Base-by-base conservation (phyloP, 768 basidiomycete genomes). In the Hortiboletus campestris region DNA sequence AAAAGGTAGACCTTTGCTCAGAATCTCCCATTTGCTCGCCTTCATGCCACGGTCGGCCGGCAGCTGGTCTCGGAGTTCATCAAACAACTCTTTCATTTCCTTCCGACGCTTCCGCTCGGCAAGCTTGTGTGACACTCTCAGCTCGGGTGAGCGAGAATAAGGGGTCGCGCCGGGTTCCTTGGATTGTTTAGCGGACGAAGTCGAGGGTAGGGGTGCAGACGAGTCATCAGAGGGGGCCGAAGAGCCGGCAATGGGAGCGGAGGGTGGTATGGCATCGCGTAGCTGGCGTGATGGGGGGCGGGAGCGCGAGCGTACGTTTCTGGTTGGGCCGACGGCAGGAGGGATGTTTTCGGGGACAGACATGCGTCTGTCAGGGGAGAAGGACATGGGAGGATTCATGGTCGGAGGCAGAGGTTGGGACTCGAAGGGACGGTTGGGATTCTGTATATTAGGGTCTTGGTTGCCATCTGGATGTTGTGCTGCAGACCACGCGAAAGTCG, bases 21-120 rank as follows among this genome's bases (percentile, higher is more conserved):
- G 75, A 58, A 98, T 98, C 76, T 99, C 97, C 97, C 96, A 98
- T 75, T 99, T 99, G 75, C 91, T 94, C 19, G 93, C 89, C 69
- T 98, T 98, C 86, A 94, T 91, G 41, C 89, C 94, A 49, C 89
- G 83, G 75, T 94, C 94, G 49, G 88, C 88, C 2, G 97, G 97
- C 25, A 99, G 76, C 65, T 91, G 85, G 71, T 97, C 95, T 55
- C 94, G 82, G 59, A 99, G 75, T 70, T 99, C 97, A 63, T 99
- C 97, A 67, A 98, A 98, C 42, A 99, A 72, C 56, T 98, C 95
- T 70, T 97, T 97, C 97, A 99, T 99, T 75, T 99, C 97, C 74
- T 96, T 98, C 72, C 97, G 80, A 63, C 97, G 76, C 73, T 98
- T 98, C 57, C 97, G 79, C 75, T 99, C 97, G 3, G 97, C 97